Evolutionary conservation across 306 rosid genomes (phyloP).

Genomic region (Sphenostylis stenocarpa): DNA sequence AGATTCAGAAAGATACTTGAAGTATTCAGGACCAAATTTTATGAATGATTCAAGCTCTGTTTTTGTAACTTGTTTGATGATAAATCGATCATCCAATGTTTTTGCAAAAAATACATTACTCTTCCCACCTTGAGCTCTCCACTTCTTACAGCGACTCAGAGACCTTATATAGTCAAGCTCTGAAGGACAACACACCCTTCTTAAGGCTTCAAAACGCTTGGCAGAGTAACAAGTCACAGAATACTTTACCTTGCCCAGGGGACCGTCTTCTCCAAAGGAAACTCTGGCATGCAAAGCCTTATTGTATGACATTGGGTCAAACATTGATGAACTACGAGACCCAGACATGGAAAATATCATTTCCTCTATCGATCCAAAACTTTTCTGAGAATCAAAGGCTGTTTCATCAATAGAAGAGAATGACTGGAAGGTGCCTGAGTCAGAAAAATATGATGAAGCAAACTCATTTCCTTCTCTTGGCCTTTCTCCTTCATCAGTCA

Average conservation of each 20-base stretch:
- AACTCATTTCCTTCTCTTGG: slow-evolving; percentile 51
- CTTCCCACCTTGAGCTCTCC: slow-evolving; percentile 99
- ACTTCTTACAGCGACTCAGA: slow-evolving; percentile 90
- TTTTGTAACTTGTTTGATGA: slow-evolving; percentile 89
- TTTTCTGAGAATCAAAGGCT: slow-evolving; percentile 55
- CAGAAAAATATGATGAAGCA: slow-evolving; percentile 45
- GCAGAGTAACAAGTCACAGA: slow-evolving; percentile 81
- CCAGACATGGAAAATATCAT: slow-evolving; percentile 56
- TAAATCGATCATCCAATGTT: slow-evolving; percentile 89
- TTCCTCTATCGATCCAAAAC: slow-evolving; percentile 65
- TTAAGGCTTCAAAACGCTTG: slow-evolving; percentile 78
- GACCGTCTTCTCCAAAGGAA: slow-evolving; percentile 81
- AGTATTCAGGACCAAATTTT: slow-evolving; percentile 81
- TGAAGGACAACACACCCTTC: slow-evolving; percentile 87
- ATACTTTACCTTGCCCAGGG: slow-evolving; percentile 70
- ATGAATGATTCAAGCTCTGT: slow-evolving; percentile 93
- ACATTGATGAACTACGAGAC: slow-evolving; percentile 55
- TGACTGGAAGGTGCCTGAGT: slow-evolving; percentile 54
- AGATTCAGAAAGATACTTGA: slow-evolving; percentile 83
- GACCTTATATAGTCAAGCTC: slow-evolving; percentile 87
- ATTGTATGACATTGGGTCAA: slow-evolving; percentile 56
- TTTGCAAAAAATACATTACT: slow-evolving; percentile 96
- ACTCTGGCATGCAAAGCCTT: slow-evolving; percentile 82
- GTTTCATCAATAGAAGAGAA: slow-evolving; percentile 57
- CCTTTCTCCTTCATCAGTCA: slow-evolving; percentile 60